These are phyloP conservation scores for Penicillium concentricum DNA, from an alignment of 2,329 filamentous ascomycete species.

Conservation along the genomic window DNA sequence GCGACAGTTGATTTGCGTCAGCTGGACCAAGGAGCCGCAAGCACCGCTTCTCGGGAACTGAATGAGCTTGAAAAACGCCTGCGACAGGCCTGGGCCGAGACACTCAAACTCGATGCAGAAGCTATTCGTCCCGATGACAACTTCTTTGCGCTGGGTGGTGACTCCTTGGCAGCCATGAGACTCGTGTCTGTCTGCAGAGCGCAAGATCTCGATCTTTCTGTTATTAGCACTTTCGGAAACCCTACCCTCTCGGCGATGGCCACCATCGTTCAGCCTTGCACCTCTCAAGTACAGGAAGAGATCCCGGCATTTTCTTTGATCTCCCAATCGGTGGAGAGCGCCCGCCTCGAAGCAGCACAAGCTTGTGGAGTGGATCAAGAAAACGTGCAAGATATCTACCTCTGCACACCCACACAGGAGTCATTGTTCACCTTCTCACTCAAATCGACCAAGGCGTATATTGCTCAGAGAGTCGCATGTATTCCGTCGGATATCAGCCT, in stretches of 20 bases:
- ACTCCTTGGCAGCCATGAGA: slow-evolving; percentile 37
- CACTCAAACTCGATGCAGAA: slow-evolving; percentile 30
- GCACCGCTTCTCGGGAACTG: slow-evolving; percentile 22
- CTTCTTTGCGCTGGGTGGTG: slow-evolving; percentile 39
- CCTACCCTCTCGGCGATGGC: slow-evolving; percentile 46
- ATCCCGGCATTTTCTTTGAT: slow-evolving; percentile 30
- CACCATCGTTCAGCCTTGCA: slow-evolving; percentile 27
- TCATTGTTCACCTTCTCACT: slow-evolving; percentile 48
- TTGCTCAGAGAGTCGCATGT: slow-evolving; percentile 44
- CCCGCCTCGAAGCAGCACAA: slow-evolving; percentile 38
- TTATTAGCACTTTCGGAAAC: slow-evolving; percentile 37
- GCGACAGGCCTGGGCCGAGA: slow-evolving; percentile 35
- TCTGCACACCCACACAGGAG: slow-evolving; percentile 43
- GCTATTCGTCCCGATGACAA: slow-evolving; percentile 39
- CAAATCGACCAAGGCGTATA: slow-evolving; percentile 45
- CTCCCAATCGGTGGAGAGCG: slow-evolving; percentile 35
- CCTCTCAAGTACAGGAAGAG: slow-evolving; percentile 26
- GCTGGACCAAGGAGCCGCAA: slow-evolving; percentile 23
- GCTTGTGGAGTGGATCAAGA: slow-evolving; percentile 31
- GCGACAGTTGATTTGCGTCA: slow-evolving; percentile 33
- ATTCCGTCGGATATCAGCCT: slow-evolving; percentile 39
- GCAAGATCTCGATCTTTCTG: slow-evolving; percentile 34
- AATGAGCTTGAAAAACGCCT: slow-evolving; percentile 35
- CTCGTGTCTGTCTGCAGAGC: slow-evolving; percentile 33
- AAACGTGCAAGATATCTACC: slow-evolving; percentile 42